These are phyloP conservation scores for Aspergillus hancockii DNA, from an alignment of 495 filamentous ascomycete genomes.

Conservation along the genomic window DNA sequence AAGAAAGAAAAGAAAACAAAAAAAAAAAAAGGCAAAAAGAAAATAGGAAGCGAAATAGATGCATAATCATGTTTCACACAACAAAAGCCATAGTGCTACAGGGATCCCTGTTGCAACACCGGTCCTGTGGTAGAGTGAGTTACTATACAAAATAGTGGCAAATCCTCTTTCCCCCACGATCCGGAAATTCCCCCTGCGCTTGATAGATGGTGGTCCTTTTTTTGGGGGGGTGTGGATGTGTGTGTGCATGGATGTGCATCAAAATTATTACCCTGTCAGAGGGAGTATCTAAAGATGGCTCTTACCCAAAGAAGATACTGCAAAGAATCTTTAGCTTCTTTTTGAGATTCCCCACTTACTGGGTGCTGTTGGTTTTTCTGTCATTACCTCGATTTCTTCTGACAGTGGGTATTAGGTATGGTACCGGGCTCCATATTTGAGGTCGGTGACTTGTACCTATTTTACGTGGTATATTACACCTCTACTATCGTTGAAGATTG, in stretches of 20 bases:
- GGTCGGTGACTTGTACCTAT: too few relatives aligned
- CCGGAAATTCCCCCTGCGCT: slow-evolving; percentile 21
- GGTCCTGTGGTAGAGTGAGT: slow-evolving; percentile 19
- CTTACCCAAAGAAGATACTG: slow-evolving; percentile 23
- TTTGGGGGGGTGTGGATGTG: not conserved
- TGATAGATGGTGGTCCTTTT: slow-evolving; percentile 5
- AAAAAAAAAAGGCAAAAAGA: slow-evolving; percentile 12
- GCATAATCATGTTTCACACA: slow-evolving; percentile 16
- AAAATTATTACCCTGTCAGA: slow-evolving; percentile 14
- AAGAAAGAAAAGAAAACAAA: not conserved
- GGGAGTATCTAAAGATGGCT: slow-evolving; percentile 16
- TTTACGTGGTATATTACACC: too few relatives aligned
- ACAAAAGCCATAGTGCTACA: slow-evolving; percentile 5
- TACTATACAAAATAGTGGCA: slow-evolving; percentile 24
- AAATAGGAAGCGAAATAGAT: slow-evolving; percentile 8
- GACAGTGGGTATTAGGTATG: not conserved
- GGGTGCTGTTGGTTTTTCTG: not conserved
- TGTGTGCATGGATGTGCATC: slow-evolving; percentile 10
- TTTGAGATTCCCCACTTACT: slow-evolving; percentile 13
- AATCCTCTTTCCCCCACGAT: slow-evolving; percentile 29
- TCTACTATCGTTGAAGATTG: too few relatives aligned
- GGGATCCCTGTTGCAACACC: slow-evolving; percentile 23
- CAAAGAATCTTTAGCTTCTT: slow-evolving; percentile 4
- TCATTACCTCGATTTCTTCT: not conserved
- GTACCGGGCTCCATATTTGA: not conserved